Evolutionary conservation across 768 basidiomycete species (phyloP), one percentile per base, ranked within the genome.

Genomic region (Hericium erinaceus): DNA sequence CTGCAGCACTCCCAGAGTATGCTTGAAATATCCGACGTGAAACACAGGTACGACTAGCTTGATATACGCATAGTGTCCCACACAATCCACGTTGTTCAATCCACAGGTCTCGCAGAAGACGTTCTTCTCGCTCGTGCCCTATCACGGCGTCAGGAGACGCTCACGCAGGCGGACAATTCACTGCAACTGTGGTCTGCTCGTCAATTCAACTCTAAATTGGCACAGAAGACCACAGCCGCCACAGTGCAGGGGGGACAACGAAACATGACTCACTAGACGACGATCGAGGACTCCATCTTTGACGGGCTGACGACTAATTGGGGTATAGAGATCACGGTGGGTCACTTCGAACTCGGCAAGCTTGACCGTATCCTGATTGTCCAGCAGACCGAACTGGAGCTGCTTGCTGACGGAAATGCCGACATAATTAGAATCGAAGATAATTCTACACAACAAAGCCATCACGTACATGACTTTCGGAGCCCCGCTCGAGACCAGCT

Each of bases 1-100:
- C 68, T 98, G 97, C 1, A 98, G 79, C 61, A 98, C 88, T 22
- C 82, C 81, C 58, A 98, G 92, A 15, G 89, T 92, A 64, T 98
- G 94, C 69, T 94, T 91, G 76, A 99, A 98, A 72, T 92, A 99
- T 6, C 97, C 97, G 57, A 98, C 92, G 69, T 99, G 97, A 70
- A 98, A 99, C n/a, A 98, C 95, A 0, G 97, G 97, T 18, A 99
- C 85, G 38, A 88, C 84, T 44, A 99, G 80, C 72, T 97, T 98
- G 74, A 99, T 98, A 73, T 98, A 98, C 3, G 95, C 95, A 69
- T 97, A 98, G 71, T 99, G 97, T 1, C 97, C 97, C 22, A 97
- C 95, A 68, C 97, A 99, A 60, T 97, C 92, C 2, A 93, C 89
- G 26, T 92, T 85, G 16, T 82, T 85, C 61, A 93, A 82, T 8